Evolutionary conservation across 2,329 filamentous ascomycete species (phyloP).

Genomic region (Tolypocladium amazonense): DNA sequence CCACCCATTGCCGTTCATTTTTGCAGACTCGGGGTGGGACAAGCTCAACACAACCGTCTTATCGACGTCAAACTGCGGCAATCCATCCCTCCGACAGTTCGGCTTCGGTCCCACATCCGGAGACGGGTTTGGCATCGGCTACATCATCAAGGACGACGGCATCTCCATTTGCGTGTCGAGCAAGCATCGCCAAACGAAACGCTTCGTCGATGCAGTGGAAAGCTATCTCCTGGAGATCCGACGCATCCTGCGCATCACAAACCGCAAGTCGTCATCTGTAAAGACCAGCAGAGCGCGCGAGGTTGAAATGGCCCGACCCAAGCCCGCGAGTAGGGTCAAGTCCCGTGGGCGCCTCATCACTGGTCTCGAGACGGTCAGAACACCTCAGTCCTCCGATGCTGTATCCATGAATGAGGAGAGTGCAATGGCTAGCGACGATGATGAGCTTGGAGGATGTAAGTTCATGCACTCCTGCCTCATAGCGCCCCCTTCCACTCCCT

Average conservation of each 20-base stretch:
- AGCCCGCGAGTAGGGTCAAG: constrained; percentile 45
- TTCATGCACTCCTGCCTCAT: constrained; percentile 13
- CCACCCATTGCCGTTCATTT: constrained; percentile 61
- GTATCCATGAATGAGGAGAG: constrained; percentile 60
- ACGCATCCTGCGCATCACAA: constrained; percentile 65
- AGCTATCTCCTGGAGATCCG: constrained; percentile 85
- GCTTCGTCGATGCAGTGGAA: constrained; percentile 83
- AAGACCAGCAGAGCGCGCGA: constrained; percentile 43
- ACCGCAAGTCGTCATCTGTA: constrained; percentile 28
- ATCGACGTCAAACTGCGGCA: constrained; percentile 97
- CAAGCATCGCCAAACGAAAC: constrained; percentile 86
- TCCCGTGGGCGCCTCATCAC: constrained; percentile 64
- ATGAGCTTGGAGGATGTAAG: constrained; percentile 89
- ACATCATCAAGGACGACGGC: constrained; percentile 78
- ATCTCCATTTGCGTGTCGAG: constrained; percentile 87
- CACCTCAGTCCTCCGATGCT: constrained; percentile 33
- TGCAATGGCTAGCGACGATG: constrained; percentile 65
- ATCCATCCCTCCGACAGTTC: constrained; percentile 88
- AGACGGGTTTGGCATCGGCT: constrained; percentile 93
- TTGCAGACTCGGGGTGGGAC: constrained; percentile 86
- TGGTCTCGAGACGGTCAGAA: constrained; percentile 35
- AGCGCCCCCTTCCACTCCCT: neutral
- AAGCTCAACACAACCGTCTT: constrained; percentile 90
- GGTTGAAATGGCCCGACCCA: constrained; percentile 31
- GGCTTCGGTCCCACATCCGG: constrained; percentile 91